Conservation (phyloP, 1,139 yeast genomes). For the Geotrichum cucujoidarum region DNA sequence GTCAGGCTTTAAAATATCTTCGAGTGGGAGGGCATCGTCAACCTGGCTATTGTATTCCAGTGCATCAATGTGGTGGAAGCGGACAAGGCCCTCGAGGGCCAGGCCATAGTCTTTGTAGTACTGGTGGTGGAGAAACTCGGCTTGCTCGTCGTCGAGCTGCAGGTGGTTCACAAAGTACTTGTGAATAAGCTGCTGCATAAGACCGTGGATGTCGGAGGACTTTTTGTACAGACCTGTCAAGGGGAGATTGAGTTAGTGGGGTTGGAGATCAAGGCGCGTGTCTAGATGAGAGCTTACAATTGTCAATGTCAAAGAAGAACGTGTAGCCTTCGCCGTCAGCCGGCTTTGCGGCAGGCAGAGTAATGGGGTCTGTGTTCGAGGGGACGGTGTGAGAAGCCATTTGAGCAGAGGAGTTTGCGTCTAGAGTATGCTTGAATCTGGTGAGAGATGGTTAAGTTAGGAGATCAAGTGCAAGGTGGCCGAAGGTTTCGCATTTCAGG, state of each 20-base stretch:
- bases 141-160: conserved; percentile 65
- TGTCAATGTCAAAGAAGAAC: conserved; percentile 88
- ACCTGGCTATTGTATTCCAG: conserved; percentile 81
- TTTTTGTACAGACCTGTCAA: conserved; percentile 53
- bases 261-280: conserved; percentile 2
- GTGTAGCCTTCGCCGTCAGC: conserved; percentile 37
- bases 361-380: too few species aligned
- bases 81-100: conserved; percentile 86
- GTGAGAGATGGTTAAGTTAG: too few species aligned
- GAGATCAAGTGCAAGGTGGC: too few species aligned
- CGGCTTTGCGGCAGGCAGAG: conserved; percentile 13
- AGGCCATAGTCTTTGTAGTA: conserved; percentile 86
- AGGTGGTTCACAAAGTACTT: conserved; percentile 67
- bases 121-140: conserved; percentile 60
- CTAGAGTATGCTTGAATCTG: too few species aligned
- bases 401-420: too few species aligned
- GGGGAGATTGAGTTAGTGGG: not conserved
- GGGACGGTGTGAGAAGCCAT: too few species aligned
- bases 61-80: conserved; percentile 79
- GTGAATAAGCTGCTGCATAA: conserved; percentile 85
- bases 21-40: conserved; percentile 88
- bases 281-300: conserved; percentile 45
- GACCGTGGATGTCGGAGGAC: conserved; percentile 69
- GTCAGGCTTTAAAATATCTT: conserved; percentile 59
- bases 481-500: too few species aligned